These are phyloP conservation scores for Fusarium piperis DNA, from an alignment of 2,329 filamentous ascomycete species.

Conservation along the genomic window DNA sequence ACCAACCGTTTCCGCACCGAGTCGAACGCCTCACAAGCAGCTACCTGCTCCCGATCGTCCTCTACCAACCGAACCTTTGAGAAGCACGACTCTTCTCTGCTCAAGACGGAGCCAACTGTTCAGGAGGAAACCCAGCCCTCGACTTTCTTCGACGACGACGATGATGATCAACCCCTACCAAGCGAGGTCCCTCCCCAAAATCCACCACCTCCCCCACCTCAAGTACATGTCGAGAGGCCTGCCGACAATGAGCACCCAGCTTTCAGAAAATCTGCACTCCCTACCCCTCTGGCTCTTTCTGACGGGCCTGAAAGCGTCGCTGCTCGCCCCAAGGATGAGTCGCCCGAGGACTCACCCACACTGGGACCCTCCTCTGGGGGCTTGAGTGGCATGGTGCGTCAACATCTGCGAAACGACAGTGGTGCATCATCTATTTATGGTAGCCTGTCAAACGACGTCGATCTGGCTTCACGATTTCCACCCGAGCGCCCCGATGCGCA, in stretches of 20 bases:
- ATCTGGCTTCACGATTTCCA: conserved; percentile 46
- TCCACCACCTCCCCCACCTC: conserved; percentile 48
- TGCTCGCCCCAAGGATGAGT: conserved; percentile 11
- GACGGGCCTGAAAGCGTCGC: conserved; percentile 7
- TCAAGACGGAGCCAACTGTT: conserved; percentile 43
- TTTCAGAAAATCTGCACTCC: conserved; percentile 57
- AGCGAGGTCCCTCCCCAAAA: conserved; percentile 13
- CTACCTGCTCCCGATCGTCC: conserved; percentile 57
- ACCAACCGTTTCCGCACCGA: conserved; percentile 57
- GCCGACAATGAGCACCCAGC: conserved; percentile 65
- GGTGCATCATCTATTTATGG: conserved; percentile 83
- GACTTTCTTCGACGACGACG: conserved; percentile 58
- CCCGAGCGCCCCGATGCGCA: conserved; percentile 47
- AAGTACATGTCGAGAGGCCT: conserved; percentile 56
- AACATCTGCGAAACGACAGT: conserved; percentile 85
- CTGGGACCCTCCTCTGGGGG: conserved; percentile 72
- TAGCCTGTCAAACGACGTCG: conserved; percentile 50
- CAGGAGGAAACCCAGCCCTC: conserved; percentile 47
- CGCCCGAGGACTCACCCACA: conserved; percentile 76
- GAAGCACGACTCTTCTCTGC: conserved; percentile 42
- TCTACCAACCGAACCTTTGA: conserved; percentile 54
- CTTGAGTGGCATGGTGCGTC: conserved; percentile 82
- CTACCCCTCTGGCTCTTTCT: conserved; percentile 54
- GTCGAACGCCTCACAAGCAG: conserved; percentile 53
- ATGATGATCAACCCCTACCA: conserved; percentile 49